Evolutionary conservation across 352 stramenopile species (phyloP), one percentile per base, ranked within the genome.

Genomic region (Phytopythium aichiense): DNA sequence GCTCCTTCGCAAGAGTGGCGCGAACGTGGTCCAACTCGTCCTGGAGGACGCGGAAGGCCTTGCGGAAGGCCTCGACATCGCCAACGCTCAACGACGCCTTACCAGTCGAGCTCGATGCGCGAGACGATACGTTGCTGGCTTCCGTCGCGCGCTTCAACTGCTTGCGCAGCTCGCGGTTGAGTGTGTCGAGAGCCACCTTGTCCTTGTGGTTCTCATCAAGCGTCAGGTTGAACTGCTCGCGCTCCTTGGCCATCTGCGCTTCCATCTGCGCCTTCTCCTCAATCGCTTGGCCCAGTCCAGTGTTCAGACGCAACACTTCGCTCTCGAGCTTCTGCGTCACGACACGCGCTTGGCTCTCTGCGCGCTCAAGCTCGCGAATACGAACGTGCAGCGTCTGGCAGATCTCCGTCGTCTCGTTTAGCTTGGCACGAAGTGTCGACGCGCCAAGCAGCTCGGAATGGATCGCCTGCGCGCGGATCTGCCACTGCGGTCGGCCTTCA

Each of bases 201-300:
- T 95, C 84, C 66, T 95, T 95, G 64, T 93, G 87, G 13, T 76
- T 90, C 60, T 93, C 86, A 46, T 91, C 84, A 12, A 95, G 63
- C 25, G 84, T 71, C 51, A 77, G 57, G 20, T 87, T 74, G 52
- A 90, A 95, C 53, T 95, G 84, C n/a, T 86, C 79, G 20, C 83
- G 74, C 60, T 92, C 84, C 46, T 79, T 80, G 5, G 74, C 62
- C 12, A 94, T 70, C 60, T 92, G 84, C 12, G 64, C 55, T 33
- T 84, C 70, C 20, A 94, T 53, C n/a, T 80, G 73, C 1, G 61
- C 50, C 54, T 83, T 89, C 51, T 89, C 78, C 22, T 91, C 79
- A 1, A 62, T 79, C 38, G 54, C 54, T 20, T 45, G 35, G 0
- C 23, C 22, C n/a, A 59, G 22, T 5, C 20, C 37, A 20, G 22